Conservation (phyloP, 1,284 basidiomycete genomes). For the Phellinidium pouzarii region DNA sequence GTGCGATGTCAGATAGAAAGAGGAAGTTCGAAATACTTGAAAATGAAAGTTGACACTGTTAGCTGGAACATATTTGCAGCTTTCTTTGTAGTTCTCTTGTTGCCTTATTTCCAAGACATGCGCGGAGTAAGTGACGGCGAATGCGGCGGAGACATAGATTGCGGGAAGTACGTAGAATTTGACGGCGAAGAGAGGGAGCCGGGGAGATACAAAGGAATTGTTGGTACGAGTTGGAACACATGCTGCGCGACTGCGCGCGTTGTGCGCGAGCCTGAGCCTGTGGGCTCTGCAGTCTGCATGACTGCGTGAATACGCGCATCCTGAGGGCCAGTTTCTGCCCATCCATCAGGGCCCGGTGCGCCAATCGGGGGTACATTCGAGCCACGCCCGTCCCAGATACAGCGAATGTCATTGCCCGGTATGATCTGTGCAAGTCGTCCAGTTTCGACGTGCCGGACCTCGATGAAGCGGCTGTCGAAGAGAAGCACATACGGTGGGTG, state of each 20-base stretch:
- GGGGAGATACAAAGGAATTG: slow-evolving; percentile 61
- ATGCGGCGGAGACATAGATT: slow-evolving; percentile 46
- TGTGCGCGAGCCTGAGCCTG: slow-evolving; percentile 27
- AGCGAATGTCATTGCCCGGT: slow-evolving; percentile 72
- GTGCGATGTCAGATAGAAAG: neutral
- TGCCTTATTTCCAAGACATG: slow-evolving; percentile 28
- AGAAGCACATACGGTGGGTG: slow-evolving; percentile 87
- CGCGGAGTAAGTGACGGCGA: slow-evolving; percentile 42
- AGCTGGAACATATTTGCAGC: too few species aligned
- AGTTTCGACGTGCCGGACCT: slow-evolving; percentile 81
- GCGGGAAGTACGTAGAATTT: slow-evolving; percentile 54
- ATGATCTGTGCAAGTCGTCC: slow-evolving; percentile 90
- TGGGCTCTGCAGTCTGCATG: slow-evolving; percentile 52
- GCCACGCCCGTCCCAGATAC: slow-evolving; percentile 82
- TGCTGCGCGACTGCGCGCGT: slow-evolving; percentile 54
- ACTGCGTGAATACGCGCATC: slow-evolving; percentile 72
- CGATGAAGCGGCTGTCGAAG: slow-evolving; percentile 89
- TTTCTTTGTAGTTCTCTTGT: neutral
- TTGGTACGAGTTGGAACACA: slow-evolving; percentile 77
- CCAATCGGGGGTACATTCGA: slow-evolving; percentile 33
- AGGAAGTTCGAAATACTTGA: neutral
- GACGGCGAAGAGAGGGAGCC: slow-evolving; percentile 58
- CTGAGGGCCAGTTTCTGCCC: slow-evolving; percentile 44
- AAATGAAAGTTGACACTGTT: neutral
- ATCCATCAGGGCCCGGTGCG: slow-evolving; percentile 37